Base-by-base conservation (phyloP, 148 eudicot species). In the Chenopodium album region DNA sequence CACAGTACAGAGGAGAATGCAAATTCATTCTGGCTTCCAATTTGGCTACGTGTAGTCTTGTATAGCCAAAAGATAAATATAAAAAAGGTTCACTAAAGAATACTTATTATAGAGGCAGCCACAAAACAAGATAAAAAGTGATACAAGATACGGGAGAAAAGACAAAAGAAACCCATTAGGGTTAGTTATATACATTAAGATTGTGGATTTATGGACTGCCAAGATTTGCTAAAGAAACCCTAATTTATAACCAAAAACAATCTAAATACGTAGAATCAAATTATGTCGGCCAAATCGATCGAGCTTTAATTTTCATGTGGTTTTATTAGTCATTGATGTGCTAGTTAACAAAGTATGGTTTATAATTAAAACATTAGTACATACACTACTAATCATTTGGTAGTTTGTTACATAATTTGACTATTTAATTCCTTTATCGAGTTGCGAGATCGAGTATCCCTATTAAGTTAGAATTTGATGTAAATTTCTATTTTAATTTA, bases 121-220 rank as follows among this genome's bases (percentile, higher is more conserved):
- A 66, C 16, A 3, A 66, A 66, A 66, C 71, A 26, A 66, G 71
- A 66, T 66, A 29, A 66, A 66, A 66, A 73, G 14, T n/a, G 16
- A 8, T 46, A 7, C 76, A 54, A 31, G 52, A 14, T 29, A 75
- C 26, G 16, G 1, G 26, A 74, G 50, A 73, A 23, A 75, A 52
- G 78, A 59, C 65, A 66, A 66, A 66, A 66, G 71, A 66, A 66
- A 66, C 34, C 71, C 71, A 66, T 66, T 28, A 26, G 16, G 44
- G 44, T 65, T n/a, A n/a, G 69, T 65, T 23, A 52, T 41, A 41
- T 41, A 8, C 44, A 41, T 41, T 41, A 41, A 41, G 44, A 41
- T 41, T 41, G 44, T 41, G 44, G 44, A 41, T 52, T 52, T 10
- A 8, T 52, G 56, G 3, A 52, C 12, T 52, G 56, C 56, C 56